Percentiles rank a stretch among this genome's conserved stretches.
Conservation (phyloP, 1,284 basidiomycete genomes). For the Dichomitus squalens region DNA sequence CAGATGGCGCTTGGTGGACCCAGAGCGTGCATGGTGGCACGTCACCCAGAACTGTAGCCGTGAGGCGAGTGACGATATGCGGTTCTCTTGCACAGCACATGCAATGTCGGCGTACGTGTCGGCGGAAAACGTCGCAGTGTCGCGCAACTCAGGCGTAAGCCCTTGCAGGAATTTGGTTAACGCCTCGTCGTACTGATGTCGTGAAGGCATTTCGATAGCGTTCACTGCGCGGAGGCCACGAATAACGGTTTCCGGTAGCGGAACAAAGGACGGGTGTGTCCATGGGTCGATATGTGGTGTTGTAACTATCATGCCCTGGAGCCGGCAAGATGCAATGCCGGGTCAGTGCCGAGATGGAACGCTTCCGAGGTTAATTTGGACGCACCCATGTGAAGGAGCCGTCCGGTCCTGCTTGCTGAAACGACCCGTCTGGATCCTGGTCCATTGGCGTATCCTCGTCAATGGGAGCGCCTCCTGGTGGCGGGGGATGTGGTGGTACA, state of each 20-base stretch:
- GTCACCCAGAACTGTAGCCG: conserved; percentile 56
- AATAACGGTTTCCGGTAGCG: conserved; percentile 55
- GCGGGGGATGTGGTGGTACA: conserved; percentile 28
- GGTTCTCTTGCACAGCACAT: conserved; percentile 45
- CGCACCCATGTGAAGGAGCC: conserved; percentile 34
- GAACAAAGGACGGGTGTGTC: conserved; percentile 56
- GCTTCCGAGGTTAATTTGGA: background rate
- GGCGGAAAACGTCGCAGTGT: conserved; percentile 57
- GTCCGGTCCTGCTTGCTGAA: conserved; percentile 29
- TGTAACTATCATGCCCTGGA: conserved; percentile 36
- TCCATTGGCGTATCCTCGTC: conserved; percentile 30
- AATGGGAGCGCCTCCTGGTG: conserved; percentile 18
- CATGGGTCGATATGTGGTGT: conserved; percentile 54
- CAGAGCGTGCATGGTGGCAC: conserved; percentile 61
- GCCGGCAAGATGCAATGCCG: conserved; percentile 24
- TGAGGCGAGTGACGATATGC: conserved; percentile 41
- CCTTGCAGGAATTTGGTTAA: conserved; percentile 52
- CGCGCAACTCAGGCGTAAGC: conserved; percentile 57
- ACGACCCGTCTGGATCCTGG: conserved; percentile 26
- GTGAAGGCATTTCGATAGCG: conserved; percentile 60
- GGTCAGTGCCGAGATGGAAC: background rate
- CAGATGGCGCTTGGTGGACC: conserved; percentile 58
- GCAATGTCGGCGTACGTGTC: conserved; percentile 57
- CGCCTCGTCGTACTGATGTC: conserved; percentile 52
- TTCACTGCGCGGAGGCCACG: conserved; percentile 50